Evolutionary conservation across 768 basidiomycete genomes (phyloP).

Genomic region (Sporobolomyces pararoseus): DNA sequence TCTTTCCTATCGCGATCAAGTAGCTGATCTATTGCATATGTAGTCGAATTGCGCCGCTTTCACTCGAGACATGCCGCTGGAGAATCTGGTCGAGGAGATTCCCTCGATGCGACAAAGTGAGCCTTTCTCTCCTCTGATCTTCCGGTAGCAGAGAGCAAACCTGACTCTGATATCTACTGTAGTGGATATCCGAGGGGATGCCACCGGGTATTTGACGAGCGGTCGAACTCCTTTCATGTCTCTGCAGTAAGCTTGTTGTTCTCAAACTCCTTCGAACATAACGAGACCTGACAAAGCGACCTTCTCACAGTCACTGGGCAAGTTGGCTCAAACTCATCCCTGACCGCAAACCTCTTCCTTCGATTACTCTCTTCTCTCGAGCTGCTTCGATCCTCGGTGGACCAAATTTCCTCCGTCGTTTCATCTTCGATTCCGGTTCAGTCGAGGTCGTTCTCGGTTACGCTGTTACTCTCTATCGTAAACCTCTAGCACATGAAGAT

Average conservation of each 20-base stretch:
- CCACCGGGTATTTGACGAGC: constrained; percentile 23
- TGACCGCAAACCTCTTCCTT: neutral
- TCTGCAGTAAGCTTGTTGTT: constrained; percentile 26
- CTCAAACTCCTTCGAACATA: neutral
- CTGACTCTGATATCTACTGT: neutral
- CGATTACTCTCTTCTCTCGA: constrained; percentile 21
- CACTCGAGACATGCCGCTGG: constrained; percentile 8
- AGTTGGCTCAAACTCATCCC: constrained; percentile 39
- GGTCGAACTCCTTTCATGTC: constrained; percentile 24
- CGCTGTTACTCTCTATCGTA: constrained; percentile 28
- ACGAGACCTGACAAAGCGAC: neutral
- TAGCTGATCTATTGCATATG: neutral
- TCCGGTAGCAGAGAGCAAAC: neutral
- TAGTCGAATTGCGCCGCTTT: constrained; percentile 31
- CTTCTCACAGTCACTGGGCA: constrained; percentile 31
- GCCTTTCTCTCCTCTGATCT: neutral
- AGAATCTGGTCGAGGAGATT: constrained; percentile 24
- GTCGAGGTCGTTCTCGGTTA: constrained; percentile 22
- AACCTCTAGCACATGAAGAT: constrained; percentile 2
- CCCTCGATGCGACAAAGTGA: constrained; percentile 29
- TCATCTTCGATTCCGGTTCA: constrained; percentile 36
- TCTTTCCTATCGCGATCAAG: neutral
- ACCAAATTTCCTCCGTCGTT: constrained; percentile 33
- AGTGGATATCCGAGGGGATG: constrained; percentile 36
- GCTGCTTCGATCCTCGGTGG: constrained; percentile 31